Evolutionary conservation across 768 basidiomycete genomes (phyloP).

Genomic region (Amanita pallidorosea): DNA sequence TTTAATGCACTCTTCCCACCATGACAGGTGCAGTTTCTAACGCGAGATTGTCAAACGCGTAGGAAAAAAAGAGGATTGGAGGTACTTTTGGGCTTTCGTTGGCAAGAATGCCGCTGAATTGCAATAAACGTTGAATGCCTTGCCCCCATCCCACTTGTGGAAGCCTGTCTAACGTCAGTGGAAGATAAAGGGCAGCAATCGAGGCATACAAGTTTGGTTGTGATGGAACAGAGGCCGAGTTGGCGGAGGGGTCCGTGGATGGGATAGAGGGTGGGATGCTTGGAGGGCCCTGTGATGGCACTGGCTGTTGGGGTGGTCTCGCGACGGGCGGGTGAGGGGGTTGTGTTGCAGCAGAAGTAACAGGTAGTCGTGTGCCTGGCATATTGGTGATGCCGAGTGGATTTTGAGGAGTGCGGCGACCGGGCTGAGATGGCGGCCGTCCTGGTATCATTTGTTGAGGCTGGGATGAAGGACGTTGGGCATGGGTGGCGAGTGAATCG

Average conservation of each 20-base stretch:
- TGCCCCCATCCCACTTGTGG: constrained; percentile 44
- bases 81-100: constrained; percentile 38
- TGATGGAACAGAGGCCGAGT: constrained; percentile 4
- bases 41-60: not conserved
- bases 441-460: constrained; percentile 34
- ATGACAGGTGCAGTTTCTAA: constrained; percentile 53
- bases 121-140: constrained; percentile 51
- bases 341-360: constrained; percentile 5
- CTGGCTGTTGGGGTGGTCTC: constrained; percentile 6
- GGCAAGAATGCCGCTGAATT: constrained; percentile 60
- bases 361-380: constrained; percentile 6
- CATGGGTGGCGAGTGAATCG: constrained; percentile 34
- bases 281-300: constrained; percentile 9
- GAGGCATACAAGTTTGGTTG: constrained; percentile 6
- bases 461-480: constrained; percentile 51
- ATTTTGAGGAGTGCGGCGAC: constrained; percentile 10
- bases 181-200: not conserved
- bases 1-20: constrained; percentile 56
- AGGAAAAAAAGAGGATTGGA: constrained; percentile 10
- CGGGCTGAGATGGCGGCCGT: constrained; percentile 40
- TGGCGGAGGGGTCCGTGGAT: constrained; percentile 13
- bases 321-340: constrained; percentile 2
- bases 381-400: not conserved
- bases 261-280: constrained; percentile 14
- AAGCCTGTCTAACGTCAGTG: constrained; percentile 6